phyloP scores from a whole-genome alignment of 208 protist genomes.

The Wallacemonas sp. region DNA sequence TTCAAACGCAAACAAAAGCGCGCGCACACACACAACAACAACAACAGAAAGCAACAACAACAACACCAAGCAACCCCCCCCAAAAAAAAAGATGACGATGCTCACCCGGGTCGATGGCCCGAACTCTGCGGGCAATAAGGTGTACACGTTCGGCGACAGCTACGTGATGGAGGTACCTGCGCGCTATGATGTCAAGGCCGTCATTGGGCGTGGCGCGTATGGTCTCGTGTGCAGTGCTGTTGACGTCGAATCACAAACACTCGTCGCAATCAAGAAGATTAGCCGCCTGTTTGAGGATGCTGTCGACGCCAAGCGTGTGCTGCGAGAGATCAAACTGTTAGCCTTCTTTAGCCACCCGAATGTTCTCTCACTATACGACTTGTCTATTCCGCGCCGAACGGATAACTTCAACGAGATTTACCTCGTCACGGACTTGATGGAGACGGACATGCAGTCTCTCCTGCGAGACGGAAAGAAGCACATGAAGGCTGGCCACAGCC shows the following conservation, averaged over 20 bases:
- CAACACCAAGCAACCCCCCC: no score
- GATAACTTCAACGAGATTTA: conserved; percentile 75
- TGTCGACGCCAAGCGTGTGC: conserved; percentile 81
- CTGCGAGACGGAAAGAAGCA: conserved; percentile 46
- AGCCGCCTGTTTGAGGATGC: conserved; percentile 95
- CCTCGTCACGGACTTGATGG: conserved; percentile 92
- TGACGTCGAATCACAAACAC: conserved; percentile 53
- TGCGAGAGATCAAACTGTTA: conserved; percentile 84
- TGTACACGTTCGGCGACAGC: conserved; percentile 69
- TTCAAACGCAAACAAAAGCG: neutral
- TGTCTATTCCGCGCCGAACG: conserved; percentile 47
- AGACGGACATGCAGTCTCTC: conserved; percentile 89
- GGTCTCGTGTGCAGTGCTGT: conserved; percentile 86
- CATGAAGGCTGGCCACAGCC: conserved; percentile 73
- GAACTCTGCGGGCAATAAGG: conserved; percentile 61
- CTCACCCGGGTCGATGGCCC: conserved; percentile 67
- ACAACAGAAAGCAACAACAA: neutral
- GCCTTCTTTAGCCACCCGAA: conserved; percentile 75
- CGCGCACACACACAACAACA: conserved; percentile 5
- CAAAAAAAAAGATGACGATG: conserved; percentile 39
- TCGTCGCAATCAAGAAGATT: conserved; percentile 99
- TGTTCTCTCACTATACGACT: conserved; percentile 78
- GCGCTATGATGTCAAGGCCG: conserved; percentile 63
- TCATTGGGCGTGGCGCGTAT: conserved; percentile 90
- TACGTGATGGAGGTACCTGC: conserved; percentile 64